Evolutionary conservation across 345 rosid genomes (phyloP), one percentile per base, ranked within the genome.

Genomic region (Hypericum perforatum): DNA sequence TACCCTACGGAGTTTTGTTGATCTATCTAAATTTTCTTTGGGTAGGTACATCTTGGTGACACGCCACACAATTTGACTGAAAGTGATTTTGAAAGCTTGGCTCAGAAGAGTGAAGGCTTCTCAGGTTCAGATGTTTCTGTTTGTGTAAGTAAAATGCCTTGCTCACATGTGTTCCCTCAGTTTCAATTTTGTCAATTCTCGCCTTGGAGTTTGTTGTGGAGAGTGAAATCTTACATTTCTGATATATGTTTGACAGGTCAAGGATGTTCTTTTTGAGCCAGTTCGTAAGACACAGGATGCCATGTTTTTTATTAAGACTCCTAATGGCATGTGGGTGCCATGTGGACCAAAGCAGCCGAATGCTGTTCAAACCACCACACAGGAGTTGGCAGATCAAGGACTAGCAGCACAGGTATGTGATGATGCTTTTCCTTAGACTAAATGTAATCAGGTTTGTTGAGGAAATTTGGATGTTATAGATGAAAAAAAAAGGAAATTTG

Each of bases 121-220:
- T 89, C 97, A 39, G 97, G 97, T 69, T 89, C 97, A 63, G 97
- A 89, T 76, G 72, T 89, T 48, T 41, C 97, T 47, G 97, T 89
- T 70, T 89, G 95, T 76, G 97, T 89, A 78, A 66, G 97, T 69
- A 58, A 36, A 56, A 8, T 45, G 47, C 32, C 16, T 39, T 41
- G 12, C 32, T 22, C 32, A 22, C 32, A 1, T 22, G 32, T 43
- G 8, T 14, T 9, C 42, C 40, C 32, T 4, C 9, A 44, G 13
- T 0, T 48, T 12, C 32, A 22, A 22, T 22, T 2, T 16, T 37
- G 7, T 16, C 16, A 11, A 45, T 0, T 15, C 50, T 37, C 44
- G 43, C 38, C 43, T 32, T 45, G 5, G 3, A 58, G 32, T 12
- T 44, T 44, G 5, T 7, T 50, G 54, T 8, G 6, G 11, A 54